Evolutionary conservation across 495 filamentous ascomycete genomes (phyloP).

Genomic region (Xylaria sp.): DNA sequence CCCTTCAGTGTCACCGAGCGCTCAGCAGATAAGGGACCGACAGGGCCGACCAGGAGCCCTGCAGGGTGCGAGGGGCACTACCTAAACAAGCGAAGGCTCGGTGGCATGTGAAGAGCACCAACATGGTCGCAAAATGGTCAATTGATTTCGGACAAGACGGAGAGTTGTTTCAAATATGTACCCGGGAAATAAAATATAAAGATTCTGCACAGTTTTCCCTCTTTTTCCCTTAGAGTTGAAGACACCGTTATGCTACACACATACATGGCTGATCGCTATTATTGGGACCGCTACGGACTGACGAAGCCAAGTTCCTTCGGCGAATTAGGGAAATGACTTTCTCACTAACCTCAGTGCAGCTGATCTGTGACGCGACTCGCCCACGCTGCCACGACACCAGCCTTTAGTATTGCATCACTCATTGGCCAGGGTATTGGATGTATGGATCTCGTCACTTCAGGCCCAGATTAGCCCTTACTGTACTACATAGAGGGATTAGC

Average conservation of each 20-base stretch:
- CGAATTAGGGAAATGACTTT: not conserved
- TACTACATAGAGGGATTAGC: not conserved
- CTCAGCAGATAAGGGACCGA: conserved; percentile 7
- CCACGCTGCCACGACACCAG: not conserved
- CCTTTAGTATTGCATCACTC: not conserved
- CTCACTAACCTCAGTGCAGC: not conserved
- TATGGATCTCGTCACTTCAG: too few relatives aligned
- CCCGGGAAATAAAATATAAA: too few relatives aligned
- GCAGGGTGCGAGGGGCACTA: not conserved
- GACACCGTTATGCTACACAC: not conserved
- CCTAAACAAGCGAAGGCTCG: not conserved
- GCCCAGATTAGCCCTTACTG: too few relatives aligned
- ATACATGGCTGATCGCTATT: not conserved
- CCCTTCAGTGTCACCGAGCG: not conserved
- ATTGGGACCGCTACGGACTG: not conserved
- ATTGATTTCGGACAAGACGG: not conserved
- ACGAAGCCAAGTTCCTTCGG: not conserved
- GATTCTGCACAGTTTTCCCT: not conserved
- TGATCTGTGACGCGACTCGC: not conserved
- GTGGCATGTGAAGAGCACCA: not conserved
- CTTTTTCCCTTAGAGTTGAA: not conserved
- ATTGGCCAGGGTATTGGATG: not conserved
- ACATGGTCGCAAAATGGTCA: not conserved
- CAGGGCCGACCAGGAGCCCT: conserved; percentile 6
- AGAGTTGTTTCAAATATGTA: not conserved